These are phyloP conservation scores for Rhododendron kiyosumense DNA, from an alignment of 148 eudicot genomes.

Conservation along the genomic window DNA sequence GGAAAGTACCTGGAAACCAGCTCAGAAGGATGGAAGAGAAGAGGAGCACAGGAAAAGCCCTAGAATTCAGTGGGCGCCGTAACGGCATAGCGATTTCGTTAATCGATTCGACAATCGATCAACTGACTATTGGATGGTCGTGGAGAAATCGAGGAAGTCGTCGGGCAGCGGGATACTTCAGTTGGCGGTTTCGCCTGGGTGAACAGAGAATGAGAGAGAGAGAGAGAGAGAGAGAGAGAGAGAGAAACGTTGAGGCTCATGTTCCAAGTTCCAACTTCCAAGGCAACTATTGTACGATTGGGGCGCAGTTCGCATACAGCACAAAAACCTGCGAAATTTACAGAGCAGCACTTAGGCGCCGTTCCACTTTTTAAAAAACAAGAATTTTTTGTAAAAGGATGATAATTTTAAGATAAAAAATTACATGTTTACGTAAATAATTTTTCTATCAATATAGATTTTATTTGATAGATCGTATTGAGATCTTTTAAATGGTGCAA, in stretches of 20 bases:
- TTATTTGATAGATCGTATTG: too few species aligned
- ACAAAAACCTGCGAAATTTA: background rate
- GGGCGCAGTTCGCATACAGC: background rate
- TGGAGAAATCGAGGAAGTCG: background rate
- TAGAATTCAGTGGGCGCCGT: conserved; percentile 17
- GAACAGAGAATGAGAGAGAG: too few species aligned
- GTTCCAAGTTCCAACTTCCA: too few species aligned
- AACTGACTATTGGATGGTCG: conserved; percentile 12
- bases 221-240: background rate
- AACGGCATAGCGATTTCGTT: conserved; percentile 10
- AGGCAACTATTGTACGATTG: background rate
- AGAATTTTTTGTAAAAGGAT: too few species aligned
- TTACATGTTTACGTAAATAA: too few species aligned
- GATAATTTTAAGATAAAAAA: too few species aligned
- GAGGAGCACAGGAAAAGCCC: conserved; percentile 16
- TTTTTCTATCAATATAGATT: too few species aligned
- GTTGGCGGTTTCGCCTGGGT: background rate
- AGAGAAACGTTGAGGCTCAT: background rate
- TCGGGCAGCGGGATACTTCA: background rate
- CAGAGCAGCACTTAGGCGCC: too few species aligned
- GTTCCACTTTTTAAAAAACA: too few species aligned
- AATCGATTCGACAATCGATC: conserved; percentile 9
- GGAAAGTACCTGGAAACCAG: conserved; percentile 41
- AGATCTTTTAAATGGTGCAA: too few species aligned
- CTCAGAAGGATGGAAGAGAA: conserved; percentile 24